A percentile compares a stretch with the other conserved stretches of the same genome.
These are phyloP conservation scores for Cryptomeria japonica DNA, from an alignment of 75 land plant genomes.

Conservation along the genomic window DNA sequence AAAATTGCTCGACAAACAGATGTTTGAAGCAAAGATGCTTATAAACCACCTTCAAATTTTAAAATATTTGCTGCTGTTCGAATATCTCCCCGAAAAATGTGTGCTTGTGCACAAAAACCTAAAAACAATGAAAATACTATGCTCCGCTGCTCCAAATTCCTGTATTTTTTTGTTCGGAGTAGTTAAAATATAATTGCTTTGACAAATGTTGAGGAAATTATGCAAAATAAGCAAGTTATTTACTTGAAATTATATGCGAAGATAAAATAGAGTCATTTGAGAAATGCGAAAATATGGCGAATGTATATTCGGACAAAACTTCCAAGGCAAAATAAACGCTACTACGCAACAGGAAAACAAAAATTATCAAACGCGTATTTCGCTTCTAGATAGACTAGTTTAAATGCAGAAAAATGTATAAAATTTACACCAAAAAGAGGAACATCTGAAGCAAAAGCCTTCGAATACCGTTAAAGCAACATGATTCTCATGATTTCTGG, in stretches of 20 bases:
- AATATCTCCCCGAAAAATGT: not conserved
- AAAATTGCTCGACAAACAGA: not conserved
- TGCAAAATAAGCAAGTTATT: not conserved
- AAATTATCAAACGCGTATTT: not conserved
- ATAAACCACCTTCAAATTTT: not conserved
- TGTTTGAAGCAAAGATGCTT: not conserved
- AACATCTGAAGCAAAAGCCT: not conserved
- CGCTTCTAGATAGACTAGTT: not conserved
- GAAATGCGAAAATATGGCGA: not conserved
- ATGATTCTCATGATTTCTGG: not conserved
- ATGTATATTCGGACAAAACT: not conserved
- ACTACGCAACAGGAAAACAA: not conserved
- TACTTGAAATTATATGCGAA: not conserved
- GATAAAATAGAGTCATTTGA: not conserved
- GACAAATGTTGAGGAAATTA: not conserved
- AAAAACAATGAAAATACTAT: not conserved
- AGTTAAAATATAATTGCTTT: not conserved
- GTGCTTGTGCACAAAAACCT: not conserved
- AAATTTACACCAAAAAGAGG: not conserved
- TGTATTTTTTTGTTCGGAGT: not conserved
- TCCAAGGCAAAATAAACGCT: not conserved
- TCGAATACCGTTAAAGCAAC: not conserved
- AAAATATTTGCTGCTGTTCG: not conserved
- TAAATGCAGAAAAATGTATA: not conserved
- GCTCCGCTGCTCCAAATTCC: not conserved